Evolutionary conservation across 805 yeast species (phyloP).

Genomic region (Yarrowia osloensis): DNA sequence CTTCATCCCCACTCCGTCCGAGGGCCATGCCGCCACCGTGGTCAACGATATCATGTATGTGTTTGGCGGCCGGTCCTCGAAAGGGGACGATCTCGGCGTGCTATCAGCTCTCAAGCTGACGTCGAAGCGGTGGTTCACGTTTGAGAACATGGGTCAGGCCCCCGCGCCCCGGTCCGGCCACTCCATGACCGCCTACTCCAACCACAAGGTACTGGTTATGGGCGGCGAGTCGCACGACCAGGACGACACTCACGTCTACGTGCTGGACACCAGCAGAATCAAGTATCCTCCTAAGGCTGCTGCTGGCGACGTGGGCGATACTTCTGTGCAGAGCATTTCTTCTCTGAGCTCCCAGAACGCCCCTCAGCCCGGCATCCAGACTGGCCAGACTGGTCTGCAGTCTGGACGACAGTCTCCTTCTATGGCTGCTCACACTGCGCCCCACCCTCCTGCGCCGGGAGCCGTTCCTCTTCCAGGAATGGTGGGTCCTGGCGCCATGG

Average conservation of each 20-base stretch:
- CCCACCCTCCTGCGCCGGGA: constrained; percentile 24
- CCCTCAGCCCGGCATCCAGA: neutral
- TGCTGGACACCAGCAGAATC: constrained; percentile 57
- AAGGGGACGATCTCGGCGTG: constrained; percentile 66
- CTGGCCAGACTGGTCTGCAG: neutral
- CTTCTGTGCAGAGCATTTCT: constrained; percentile 15
- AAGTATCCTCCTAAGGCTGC: constrained; percentile 46
- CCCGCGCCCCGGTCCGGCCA: constrained; percentile 94
- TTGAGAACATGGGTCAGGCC: constrained; percentile 53
- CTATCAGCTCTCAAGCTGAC: constrained; percentile 76
- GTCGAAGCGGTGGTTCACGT: constrained; percentile 70
- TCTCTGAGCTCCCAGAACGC: neutral
- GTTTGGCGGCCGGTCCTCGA: constrained; percentile 83
- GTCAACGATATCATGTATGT: constrained; percentile 78
- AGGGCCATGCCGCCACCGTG: constrained; percentile 85
- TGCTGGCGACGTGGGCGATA: constrained; percentile 12
- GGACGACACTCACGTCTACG: constrained; percentile 58
- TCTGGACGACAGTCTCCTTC: constrained; percentile 1
- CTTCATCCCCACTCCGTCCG: constrained; percentile 76
- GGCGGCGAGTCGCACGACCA: constrained; percentile 82
- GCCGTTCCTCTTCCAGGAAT: constrained; percentile 20
- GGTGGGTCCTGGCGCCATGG: neutral
- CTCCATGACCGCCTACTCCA: constrained; percentile 69
- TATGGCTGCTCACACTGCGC: neutral
- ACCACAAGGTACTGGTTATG: constrained; percentile 74